Percentiles rank a stretch among this genome's conserved stretches.
These are phyloP conservation scores for Solanum bukasovii DNA, from an alignment of 257 asterid species.

Conservation along the genomic window DNA sequence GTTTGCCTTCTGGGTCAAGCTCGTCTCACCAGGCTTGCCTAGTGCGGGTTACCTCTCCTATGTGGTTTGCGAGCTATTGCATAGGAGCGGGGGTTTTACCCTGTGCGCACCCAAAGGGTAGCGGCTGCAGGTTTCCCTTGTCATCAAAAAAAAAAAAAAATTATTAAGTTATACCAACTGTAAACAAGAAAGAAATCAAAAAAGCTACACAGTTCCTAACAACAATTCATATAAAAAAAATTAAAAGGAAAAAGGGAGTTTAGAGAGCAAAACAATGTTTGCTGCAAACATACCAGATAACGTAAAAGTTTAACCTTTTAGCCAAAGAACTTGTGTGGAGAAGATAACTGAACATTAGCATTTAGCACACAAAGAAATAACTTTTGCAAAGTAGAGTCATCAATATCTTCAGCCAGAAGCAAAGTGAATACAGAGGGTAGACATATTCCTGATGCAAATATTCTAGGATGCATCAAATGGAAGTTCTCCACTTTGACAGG, in stretches of 20 bases:
- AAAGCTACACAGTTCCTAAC: neutral
- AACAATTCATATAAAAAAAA: neutral
- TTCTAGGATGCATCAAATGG: conserved; percentile 2
- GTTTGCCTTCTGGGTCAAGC: no score
- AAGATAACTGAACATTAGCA: neutral
- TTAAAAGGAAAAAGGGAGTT: neutral
- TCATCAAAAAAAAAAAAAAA: no score
- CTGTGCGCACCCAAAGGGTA: no score
- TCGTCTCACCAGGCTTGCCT: no score
- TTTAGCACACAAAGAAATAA: neutral
- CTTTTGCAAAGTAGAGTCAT: neutral
- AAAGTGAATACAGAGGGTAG: neutral
- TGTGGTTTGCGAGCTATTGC: no score
- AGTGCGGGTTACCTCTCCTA: no score
- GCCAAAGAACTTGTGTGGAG: neutral
- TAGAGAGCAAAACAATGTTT: neutral
- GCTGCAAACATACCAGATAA: neutral
- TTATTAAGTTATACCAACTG: neutral
- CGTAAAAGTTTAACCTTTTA: neutral
- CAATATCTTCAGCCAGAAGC: neutral
- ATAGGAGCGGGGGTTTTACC: no score
- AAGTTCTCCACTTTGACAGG: neutral
- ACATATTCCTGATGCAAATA: neutral
- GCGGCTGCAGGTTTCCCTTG: no score
- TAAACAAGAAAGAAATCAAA: neutral